phyloP scores from a whole-genome alignment of 768 basidiomycete genomes.

The Melanogaster broomeanus region DNA sequence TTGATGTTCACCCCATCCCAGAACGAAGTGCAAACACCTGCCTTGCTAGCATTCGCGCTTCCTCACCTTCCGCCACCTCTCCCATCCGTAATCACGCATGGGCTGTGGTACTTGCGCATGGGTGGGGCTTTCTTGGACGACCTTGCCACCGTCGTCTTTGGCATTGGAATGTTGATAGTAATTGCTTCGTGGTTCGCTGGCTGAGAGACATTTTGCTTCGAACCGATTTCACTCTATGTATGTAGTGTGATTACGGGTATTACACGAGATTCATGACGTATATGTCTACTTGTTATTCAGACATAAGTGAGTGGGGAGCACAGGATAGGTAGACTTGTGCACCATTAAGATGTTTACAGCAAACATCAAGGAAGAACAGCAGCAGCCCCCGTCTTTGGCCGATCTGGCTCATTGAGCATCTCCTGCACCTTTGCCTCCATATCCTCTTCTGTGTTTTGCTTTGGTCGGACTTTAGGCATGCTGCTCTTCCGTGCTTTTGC shows the following conservation, averaged over 20 bases:
- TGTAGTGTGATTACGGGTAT: constrained; percentile 3
- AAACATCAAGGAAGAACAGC: constrained; percentile 36
- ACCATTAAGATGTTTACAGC: not conserved
- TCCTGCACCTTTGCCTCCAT: constrained; percentile 29
- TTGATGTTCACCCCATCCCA: constrained; percentile 26
- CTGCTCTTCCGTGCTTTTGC: constrained; percentile 12
- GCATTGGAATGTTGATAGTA: constrained; percentile 64
- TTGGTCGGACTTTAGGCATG: constrained; percentile 7
- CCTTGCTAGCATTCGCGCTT: constrained; percentile 57
- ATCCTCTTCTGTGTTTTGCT: constrained; percentile 15
- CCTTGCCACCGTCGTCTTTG: constrained; percentile 68
- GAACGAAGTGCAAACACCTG: constrained; percentile 62
- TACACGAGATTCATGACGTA: constrained; percentile 1
- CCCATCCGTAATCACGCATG: constrained; percentile 60
- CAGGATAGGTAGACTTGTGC: not conserved
- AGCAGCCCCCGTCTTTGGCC: constrained; percentile 40
- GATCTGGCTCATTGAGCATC: constrained; percentile 29
- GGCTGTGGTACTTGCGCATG: constrained; percentile 70
- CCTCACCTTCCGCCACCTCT: constrained; percentile 68
- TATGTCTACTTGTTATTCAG: not conserved
- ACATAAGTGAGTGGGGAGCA: not conserved
- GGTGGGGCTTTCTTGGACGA: constrained; percentile 70
- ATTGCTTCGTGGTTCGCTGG: constrained; percentile 48
- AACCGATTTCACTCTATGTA: constrained; percentile 1
- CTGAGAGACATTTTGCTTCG: constrained; percentile 8